phyloP scores from a whole-genome alignment of 352 stramenopile genomes.

The Aphanomyces cochlioides region DNA sequence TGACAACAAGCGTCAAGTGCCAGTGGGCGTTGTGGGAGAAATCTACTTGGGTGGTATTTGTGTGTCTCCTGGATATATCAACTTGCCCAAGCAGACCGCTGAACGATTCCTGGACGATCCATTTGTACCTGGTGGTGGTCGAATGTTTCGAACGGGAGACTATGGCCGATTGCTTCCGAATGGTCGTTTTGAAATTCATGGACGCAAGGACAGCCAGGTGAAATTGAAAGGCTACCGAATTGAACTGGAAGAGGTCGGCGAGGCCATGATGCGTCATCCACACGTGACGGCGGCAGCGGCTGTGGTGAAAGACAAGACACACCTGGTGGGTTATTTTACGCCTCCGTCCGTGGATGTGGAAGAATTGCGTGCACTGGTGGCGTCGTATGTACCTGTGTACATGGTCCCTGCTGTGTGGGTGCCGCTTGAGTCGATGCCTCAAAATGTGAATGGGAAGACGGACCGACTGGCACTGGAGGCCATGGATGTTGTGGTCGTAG shows the following conservation, averaged over 20 bases:
- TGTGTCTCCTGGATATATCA: constrained; percentile 83
- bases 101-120: constrained; percentile 70
- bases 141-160: constrained; percentile 91
- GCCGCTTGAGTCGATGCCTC: constrained; percentile 27
- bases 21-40: constrained; percentile 65
- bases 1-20: constrained; percentile 58
- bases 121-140: constrained; percentile 44
- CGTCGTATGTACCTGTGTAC: background rate
- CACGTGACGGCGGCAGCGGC: constrained; percentile 87
- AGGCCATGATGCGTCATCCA: constrained; percentile 80
- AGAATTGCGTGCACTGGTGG: background rate
- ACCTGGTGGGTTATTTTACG: constrained; percentile 64
- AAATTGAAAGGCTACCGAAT: constrained; percentile 95
- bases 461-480: constrained; percentile 86
- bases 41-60: constrained; percentile 84
- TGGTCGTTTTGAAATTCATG: constrained; percentile 89
- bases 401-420: background rate
- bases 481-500: constrained; percentile 54
- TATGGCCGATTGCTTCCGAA: constrained; percentile 86
- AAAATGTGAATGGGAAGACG: constrained; percentile 85
- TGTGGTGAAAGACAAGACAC: constrained; percentile 89
- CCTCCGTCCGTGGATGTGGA: background rate
- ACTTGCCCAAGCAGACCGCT: constrained; percentile 69
- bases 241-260: constrained; percentile 88
- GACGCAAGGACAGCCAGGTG: constrained; percentile 94